A percentile compares a stretch with the other conserved stretches of the same genome.
These are phyloP conservation scores for Populus tremula DNA, from an alignment of 345 rosid genomes.

Conservation along the genomic window DNA sequence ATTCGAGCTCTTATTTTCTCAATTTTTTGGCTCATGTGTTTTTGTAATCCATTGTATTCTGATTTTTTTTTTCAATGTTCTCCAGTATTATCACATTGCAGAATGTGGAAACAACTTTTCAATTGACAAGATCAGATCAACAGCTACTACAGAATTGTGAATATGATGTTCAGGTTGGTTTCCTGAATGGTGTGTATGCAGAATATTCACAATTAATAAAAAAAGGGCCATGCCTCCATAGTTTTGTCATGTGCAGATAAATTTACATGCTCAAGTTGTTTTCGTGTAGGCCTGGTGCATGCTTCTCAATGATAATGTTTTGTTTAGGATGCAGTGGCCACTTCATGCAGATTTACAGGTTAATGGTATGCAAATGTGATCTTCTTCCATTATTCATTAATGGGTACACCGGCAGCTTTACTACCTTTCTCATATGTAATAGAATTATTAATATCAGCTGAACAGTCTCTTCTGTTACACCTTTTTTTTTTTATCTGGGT, in stretches of 20 bases:
- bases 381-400: background rate
- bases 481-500: background rate
- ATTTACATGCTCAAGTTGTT: background rate
- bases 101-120: slow-evolving; percentile 28
- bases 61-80: slow-evolving; percentile 4
- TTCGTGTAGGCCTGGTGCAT: slow-evolving; percentile 36
- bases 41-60: background rate
- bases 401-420: background rate
- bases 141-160: slow-evolving; percentile 22
- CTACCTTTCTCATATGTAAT: background rate
- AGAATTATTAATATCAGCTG: background rate
- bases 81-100: slow-evolving; percentile 27
- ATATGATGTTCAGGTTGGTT: slow-evolving; percentile 36
- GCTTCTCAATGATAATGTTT: slow-evolving; percentile 33
- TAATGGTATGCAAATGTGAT: slow-evolving; percentile 26
- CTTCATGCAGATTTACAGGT: slow-evolving; percentile 20
- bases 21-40: background rate
- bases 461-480: background rate
- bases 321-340: slow-evolving; percentile 40
- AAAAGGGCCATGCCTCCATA: background rate
- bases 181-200: background rate
- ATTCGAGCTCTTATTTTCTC: background rate
- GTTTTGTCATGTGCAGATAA: background rate
- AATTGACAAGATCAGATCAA: slow-evolving; percentile 18
- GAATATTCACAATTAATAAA: background rate